Evolutionary conservation across 2,329 filamentous ascomycete genomes (phyloP).

Genomic region (Exserohilum turcica): DNA sequence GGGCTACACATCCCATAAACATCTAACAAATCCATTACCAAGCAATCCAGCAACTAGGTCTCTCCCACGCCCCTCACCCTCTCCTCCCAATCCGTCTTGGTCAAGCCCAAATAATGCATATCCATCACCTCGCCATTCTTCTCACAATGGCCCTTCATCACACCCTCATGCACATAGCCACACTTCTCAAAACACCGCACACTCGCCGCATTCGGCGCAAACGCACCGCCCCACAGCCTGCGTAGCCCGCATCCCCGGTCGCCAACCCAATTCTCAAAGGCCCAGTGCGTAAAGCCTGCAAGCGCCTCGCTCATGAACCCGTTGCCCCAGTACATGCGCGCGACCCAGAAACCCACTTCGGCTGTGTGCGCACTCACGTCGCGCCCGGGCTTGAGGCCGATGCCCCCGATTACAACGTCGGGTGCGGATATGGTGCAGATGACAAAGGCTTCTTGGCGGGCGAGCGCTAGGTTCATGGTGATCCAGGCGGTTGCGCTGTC

Average conservation of each 20-base stretch:
- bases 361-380: slow-evolving; percentile 47
- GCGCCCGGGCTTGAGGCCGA: slow-evolving; percentile 45
- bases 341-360: slow-evolving; percentile 53
- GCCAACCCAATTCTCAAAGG: slow-evolving; percentile 34
- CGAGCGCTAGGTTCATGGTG: slow-evolving; percentile 22
- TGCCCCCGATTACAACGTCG: slow-evolving; percentile 40
- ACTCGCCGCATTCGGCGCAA: slow-evolving; percentile 44
- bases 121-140: slow-evolving; percentile 45
- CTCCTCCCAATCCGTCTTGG: slow-evolving; percentile 40
- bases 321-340: slow-evolving; percentile 44
- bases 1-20: too few relatives aligned
- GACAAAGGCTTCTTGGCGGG: slow-evolving; percentile 25
- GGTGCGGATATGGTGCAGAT: slow-evolving; percentile 22
- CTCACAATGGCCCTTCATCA: slow-evolving; percentile 39
- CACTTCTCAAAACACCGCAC: slow-evolving; percentile 45
- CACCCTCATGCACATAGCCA: slow-evolving; percentile 48
- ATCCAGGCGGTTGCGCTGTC: slow-evolving; percentile 45
- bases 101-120: slow-evolving; percentile 43
- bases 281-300: slow-evolving; percentile 43
- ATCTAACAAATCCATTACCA: too few relatives aligned
- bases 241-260: slow-evolving; percentile 31
- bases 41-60: too few relatives aligned
- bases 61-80: too few relatives aligned
- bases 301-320: slow-evolving; percentile 43
- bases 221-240: slow-evolving; percentile 39